These are phyloP conservation scores for Ophiocordyceps camponoti-floridani DNA, from an alignment of 2,329 filamentous ascomycete species.

Conservation along the genomic window DNA sequence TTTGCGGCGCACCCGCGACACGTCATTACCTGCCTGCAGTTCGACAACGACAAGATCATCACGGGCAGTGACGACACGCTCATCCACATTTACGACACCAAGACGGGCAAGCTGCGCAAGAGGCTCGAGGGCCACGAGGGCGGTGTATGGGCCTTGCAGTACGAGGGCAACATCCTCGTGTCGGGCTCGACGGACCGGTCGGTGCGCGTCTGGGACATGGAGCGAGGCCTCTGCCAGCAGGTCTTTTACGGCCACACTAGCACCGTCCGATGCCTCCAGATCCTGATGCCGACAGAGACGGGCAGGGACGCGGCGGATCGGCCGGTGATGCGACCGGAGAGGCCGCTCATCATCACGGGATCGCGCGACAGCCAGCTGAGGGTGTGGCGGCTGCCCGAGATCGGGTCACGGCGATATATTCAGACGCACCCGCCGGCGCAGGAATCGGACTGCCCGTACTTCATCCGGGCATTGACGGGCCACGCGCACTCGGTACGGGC, in stretches of 20 bases:
- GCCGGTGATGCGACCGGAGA: constrained; percentile 76
- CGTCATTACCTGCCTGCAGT: constrained; percentile 94
- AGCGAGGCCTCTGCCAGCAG: constrained; percentile 79
- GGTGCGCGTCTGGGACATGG: constrained; percentile 99
- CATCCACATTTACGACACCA: constrained; percentile 96
- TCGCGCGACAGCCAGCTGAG: constrained; percentile 87
- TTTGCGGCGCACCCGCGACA: constrained; percentile 93
- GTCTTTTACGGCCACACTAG: constrained; percentile 96
- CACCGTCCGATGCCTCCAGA: constrained; percentile 88
- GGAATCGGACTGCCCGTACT: constrained; percentile 78
- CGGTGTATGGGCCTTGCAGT: constrained; percentile 93
- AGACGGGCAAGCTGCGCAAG: constrained; percentile 69
- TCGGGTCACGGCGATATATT: constrained; percentile 59
- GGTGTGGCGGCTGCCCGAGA: constrained; percentile 83
- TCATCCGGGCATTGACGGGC: constrained; percentile 69
- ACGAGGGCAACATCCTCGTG: constrained; percentile 85
- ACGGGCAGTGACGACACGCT: constrained; percentile 95
- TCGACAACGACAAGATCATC: constrained; percentile 94
- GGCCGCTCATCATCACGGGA: constrained; percentile 91
- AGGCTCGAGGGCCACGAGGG: constrained; percentile 88
- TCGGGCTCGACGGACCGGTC: constrained; percentile 93
- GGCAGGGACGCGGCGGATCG: constrained; percentile 54
- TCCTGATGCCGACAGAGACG: constrained; percentile 70
- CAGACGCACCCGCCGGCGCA: constrained; percentile 60
- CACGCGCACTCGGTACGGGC: constrained; percentile 90